Conservation (phyloP, 805 yeast genomes). For the Pichia gijzeniarum region DNA sequence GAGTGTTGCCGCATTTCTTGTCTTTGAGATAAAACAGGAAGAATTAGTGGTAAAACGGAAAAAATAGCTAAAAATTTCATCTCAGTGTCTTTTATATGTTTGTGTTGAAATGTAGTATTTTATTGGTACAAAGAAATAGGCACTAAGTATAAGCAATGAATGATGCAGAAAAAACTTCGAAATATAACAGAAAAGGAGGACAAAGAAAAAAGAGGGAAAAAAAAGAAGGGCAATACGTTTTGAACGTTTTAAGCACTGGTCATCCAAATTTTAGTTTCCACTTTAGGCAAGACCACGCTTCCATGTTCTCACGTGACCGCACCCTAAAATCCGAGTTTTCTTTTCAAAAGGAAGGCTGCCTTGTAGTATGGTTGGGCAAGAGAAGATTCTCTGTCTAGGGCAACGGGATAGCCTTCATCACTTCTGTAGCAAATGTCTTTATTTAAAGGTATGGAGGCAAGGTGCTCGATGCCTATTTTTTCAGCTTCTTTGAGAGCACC, state of each 20-base stretch:
- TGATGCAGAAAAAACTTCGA: neutral
- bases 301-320: neutral
- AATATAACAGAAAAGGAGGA: too few relatives aligned
- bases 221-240: too few relatives aligned
- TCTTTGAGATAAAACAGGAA: too few relatives aligned
- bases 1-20: too few relatives aligned
- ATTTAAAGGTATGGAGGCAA: slow-evolving; percentile 65
- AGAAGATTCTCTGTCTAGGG: slow-evolving; percentile 34
- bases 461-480: slow-evolving; percentile 39
- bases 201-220: too few relatives aligned
- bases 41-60: too few relatives aligned
- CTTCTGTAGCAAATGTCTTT: slow-evolving; percentile 52
- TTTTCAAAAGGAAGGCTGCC: slow-evolving; percentile 35
- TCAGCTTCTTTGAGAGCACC: slow-evolving; percentile 49
- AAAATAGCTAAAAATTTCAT: too few relatives aligned
- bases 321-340: slow-evolving; percentile 3
- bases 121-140: too few relatives aligned
- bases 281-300: neutral
- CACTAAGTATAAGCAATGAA: neutral
- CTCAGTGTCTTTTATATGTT: neutral
- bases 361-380: slow-evolving; percentile 39
- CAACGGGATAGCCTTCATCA: slow-evolving; percentile 62
- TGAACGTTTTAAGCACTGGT: too few relatives aligned
- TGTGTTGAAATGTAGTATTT: neutral
- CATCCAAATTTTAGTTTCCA: neutral